Evolutionary conservation across 805 yeast genomes (phyloP).

Genomic region (Nakazawaea sp.): DNA sequence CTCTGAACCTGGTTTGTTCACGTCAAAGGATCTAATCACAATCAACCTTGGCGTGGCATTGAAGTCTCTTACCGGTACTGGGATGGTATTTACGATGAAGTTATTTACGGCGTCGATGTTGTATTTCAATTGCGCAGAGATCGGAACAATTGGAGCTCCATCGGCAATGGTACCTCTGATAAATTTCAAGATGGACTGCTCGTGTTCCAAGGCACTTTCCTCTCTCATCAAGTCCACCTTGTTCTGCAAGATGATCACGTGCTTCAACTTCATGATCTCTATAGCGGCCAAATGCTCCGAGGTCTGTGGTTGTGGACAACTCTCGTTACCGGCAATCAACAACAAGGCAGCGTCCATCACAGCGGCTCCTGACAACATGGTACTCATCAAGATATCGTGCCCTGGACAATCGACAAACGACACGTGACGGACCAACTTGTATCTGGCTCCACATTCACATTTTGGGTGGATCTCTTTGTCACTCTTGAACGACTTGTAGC

Average conservation of each 20-base stretch:
- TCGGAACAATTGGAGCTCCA: slow-evolving; percentile 98
- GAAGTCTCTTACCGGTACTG: slow-evolving; percentile 95
- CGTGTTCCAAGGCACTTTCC: slow-evolving; percentile 92
- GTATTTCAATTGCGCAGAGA: slow-evolving; percentile 96
- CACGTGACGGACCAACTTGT: slow-evolving; percentile 88
- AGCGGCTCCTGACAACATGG: slow-evolving; percentile 99
- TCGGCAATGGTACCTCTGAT: slow-evolving; percentile 98
- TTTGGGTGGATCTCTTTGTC: slow-evolving; percentile 93
- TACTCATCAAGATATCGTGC: slow-evolving; percentile 99
- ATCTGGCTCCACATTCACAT: slow-evolving; percentile 87
- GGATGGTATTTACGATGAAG: slow-evolving; percentile 89
- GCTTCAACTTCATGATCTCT: slow-evolving; percentile 97
- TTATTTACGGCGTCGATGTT: slow-evolving; percentile 98
- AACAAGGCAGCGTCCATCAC: slow-evolving; percentile 99
- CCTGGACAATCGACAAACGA: slow-evolving; percentile 99
- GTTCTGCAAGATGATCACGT: slow-evolving; percentile 92
- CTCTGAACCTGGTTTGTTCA: slow-evolving; percentile 97
- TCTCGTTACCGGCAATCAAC: slow-evolving; percentile 95
- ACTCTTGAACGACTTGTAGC: slow-evolving; percentile 90
- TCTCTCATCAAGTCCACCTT: slow-evolving; percentile 98
- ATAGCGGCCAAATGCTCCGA: slow-evolving; percentile 99
- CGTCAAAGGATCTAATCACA: slow-evolving; percentile 97
- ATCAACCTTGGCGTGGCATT: slow-evolving; percentile 89
- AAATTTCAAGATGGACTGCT: slow-evolving; percentile 85
- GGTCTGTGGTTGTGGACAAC: slow-evolving; percentile 99